Evolutionary conservation across 306 rosid species (phyloP).

Genomic region (Corylus avellana): DNA sequence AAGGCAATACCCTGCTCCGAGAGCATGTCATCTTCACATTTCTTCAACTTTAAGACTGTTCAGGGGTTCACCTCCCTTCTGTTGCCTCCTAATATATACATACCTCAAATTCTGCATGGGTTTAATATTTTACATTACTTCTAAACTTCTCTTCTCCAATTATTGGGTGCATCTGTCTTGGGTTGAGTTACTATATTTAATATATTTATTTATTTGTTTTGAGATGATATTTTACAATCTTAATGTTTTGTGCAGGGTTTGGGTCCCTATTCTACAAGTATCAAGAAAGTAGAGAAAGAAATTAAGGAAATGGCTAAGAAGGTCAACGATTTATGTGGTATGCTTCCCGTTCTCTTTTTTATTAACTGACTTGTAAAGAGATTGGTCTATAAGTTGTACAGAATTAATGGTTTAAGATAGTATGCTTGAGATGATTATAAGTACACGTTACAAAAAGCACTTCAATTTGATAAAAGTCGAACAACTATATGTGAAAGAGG

Average conservation of each 20-base stretch:
- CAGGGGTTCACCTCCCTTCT: neutral
- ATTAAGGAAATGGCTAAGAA: constrained; percentile 96
- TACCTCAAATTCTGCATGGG: neutral
- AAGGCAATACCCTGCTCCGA: neutral
- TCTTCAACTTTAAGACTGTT: neutral
- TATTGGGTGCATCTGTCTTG: neutral
- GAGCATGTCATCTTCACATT: neutral
- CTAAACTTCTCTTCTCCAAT: neutral
- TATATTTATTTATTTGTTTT: neutral
- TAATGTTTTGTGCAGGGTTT: constrained; percentile 66
- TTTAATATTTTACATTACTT: neutral
- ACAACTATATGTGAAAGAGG: neutral
- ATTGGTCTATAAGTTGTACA: neutral
- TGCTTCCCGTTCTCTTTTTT: constrained; percentile 13
- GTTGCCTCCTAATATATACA: neutral
- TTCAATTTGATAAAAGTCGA: neutral
- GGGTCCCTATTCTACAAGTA: constrained; percentile 86
- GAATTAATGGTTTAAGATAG: neutral
- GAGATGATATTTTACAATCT: neutral
- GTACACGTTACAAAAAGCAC: neutral
- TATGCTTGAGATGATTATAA: neutral
- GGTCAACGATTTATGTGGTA: constrained; percentile 93
- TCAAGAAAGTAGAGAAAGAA: constrained; percentile 87
- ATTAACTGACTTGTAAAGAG: neutral
- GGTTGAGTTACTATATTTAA: too few relatives aligned